Evolutionary conservation across 148 eudicot species (phyloP), one percentile per base, ranked within the genome.

Genomic region (Cornus controversa): DNA sequence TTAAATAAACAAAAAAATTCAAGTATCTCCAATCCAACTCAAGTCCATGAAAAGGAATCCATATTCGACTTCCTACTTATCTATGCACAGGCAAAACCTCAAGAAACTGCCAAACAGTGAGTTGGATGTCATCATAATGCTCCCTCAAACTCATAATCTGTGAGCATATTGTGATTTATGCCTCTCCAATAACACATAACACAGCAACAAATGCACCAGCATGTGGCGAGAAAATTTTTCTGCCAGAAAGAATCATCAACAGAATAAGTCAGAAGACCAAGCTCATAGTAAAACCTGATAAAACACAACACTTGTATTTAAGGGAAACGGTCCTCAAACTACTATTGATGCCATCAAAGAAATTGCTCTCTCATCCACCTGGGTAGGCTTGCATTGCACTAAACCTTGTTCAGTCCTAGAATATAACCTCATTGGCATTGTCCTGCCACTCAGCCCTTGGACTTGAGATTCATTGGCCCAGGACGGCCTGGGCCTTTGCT

Each of bases 181-280:
- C n/a, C n/a, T n/a, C n/a, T n/a, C n/a, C n/a, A n/a, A n/a, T n/a
- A n/a, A n/a, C n/a, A n/a, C n/a, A n/a, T n/a, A n/a, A n/a, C n/a
- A n/a, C n/a, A n/a, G n/a, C n/a, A n/a, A n/a, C n/a, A n/a, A n/a
- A n/a, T n/a, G n/a, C n/a, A n/a, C n/a, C n/a, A n/a, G n/a, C n/a
- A n/a, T n/a, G n/a, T 96, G 98, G 47, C 99, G 94, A 70, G 99
- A 96, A 80, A 96, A 96, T 70, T 96, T 96, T 29, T 81, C 99
- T 96, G 88, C 78, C 76, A 77, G 75, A 66, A 80, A 57, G 36
- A 37, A 78, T 16, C 16, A 66, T 40, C 13, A 69, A 36, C 71
- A 40, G 24, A 77, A 63, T 77, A 68, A 68, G 18, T 45, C 74
- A 60, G 23, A 53, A 66, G 29, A 66, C 60, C n/a, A 67, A 50